A percentile compares a stretch with the other conserved stretches of the same genome.
Conservation (phyloP, 768 basidiomycete genomes). For the Candolleomyces aberdarensis region DNA sequence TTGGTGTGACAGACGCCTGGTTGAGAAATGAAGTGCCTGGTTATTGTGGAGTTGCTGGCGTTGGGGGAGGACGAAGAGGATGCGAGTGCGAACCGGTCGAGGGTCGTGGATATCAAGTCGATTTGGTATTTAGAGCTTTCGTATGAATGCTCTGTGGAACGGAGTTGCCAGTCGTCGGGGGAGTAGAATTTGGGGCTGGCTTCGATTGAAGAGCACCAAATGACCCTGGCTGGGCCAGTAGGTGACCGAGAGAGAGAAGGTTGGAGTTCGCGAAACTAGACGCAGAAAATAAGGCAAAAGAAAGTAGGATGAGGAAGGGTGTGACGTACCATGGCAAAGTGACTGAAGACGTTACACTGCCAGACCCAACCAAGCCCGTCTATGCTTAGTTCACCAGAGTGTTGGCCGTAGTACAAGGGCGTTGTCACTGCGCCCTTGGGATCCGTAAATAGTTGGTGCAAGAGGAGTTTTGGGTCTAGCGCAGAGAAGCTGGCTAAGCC, state of each 20-base stretch:
- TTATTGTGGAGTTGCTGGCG: slow-evolving; percentile 6
- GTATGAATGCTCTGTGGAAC: slow-evolving; percentile 60
- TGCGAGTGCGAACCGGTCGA: slow-evolving; percentile 44
- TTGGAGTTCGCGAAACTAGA: slow-evolving; percentile 62
- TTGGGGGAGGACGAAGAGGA: slow-evolving; percentile 16
- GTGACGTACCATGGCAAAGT: slow-evolving; percentile 67
- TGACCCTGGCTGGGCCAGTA: slow-evolving; percentile 51
- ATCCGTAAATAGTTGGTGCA: slow-evolving; percentile 45
- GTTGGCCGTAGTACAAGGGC: slow-evolving; percentile 58
- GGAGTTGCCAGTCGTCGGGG: slow-evolving; percentile 69
- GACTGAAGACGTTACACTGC: slow-evolving; percentile 84
- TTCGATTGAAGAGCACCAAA: slow-evolving; percentile 81
- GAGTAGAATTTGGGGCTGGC: slow-evolving; percentile 53
- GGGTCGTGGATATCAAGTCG: slow-evolving; percentile 56
- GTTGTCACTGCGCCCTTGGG: slow-evolving; percentile 47
- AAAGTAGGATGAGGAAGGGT: not conserved
- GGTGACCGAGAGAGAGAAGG: slow-evolving; percentile 46
- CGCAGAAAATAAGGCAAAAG: not conserved
- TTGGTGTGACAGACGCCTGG: slow-evolving; percentile 72
- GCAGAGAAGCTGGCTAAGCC: slow-evolving; percentile 60
- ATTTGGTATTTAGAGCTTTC: slow-evolving; percentile 75
- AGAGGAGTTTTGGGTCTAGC: slow-evolving; percentile 21
- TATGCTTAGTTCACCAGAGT: slow-evolving; percentile 51
- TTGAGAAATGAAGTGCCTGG: slow-evolving; percentile 61
- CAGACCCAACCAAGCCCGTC: slow-evolving; percentile 80